Conservation (phyloP, 768 basidiomycete genomes). For the Tulasnella sp. region DNA sequence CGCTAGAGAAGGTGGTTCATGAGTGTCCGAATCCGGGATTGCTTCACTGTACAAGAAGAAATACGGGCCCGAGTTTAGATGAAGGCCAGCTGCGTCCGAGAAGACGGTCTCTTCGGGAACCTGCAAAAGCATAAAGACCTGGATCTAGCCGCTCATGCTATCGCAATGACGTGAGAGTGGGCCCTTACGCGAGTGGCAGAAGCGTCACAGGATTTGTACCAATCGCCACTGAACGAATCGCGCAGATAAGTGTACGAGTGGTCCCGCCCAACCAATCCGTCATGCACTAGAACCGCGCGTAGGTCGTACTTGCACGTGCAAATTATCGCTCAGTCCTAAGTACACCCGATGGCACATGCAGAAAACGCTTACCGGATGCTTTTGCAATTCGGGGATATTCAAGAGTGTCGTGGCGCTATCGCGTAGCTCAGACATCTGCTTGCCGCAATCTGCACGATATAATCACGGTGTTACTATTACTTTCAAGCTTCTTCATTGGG, state of each 20-base stretch:
- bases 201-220: constrained; percentile 77
- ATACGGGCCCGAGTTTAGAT: constrained; percentile 68
- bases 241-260: constrained; percentile 72
- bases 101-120: constrained; percentile 61
- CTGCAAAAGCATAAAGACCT: constrained; percentile 28
- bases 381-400: constrained; percentile 55
- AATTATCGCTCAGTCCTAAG: neutral
- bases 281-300: constrained; percentile 65
- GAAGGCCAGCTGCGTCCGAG: constrained; percentile 58
- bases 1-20: neutral
- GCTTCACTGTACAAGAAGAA: constrained; percentile 55
- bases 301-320: constrained; percentile 71
- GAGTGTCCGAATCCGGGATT: constrained; percentile 14
- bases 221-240: constrained; percentile 40
- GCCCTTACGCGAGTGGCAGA: constrained; percentile 31
- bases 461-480: too few relatives aligned
- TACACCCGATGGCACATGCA: neutral
- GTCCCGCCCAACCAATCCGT: constrained; percentile 64
- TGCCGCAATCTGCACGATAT: constrained; percentile 33
- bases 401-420: constrained; percentile 38
- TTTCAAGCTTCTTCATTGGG: too few relatives aligned
- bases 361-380: constrained; percentile 38
- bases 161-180: neutral
- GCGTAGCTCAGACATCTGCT: constrained; percentile 37
- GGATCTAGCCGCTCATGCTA: neutral